Evolutionary conservation across 257 asterid genomes (phyloP).

Genomic region (Solanum chilense): DNA sequence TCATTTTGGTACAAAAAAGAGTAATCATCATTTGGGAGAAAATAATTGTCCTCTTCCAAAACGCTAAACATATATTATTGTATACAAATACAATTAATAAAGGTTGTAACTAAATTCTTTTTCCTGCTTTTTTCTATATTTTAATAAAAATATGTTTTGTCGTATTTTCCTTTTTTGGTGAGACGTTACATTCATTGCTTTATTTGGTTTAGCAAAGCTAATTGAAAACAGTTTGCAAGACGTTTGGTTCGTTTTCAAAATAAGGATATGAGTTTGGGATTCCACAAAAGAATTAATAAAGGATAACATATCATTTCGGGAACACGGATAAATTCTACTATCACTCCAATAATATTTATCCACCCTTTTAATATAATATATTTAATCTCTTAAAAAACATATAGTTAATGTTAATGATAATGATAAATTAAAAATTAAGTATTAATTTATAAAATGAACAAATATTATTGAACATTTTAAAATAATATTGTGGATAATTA

Average conservation of each 20-base stretch:
- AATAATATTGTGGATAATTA: too few species aligned
- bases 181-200: not conserved
- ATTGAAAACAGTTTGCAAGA: not conserved
- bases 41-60: not conserved
- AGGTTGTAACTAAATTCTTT: not conserved
- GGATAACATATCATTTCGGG: not conserved
- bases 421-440: too few species aligned
- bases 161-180: not conserved
- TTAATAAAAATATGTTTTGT: not conserved
- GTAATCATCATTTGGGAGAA: not conserved
- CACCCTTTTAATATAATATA: too few species aligned
- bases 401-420: too few species aligned
- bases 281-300: not conserved
- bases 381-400: too few species aligned
- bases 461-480: too few species aligned
- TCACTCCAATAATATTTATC: too few species aligned
- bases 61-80: not conserved
- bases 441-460: too few species aligned
- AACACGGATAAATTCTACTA: not conserved
- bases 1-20: not conserved
- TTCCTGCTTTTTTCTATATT: not conserved
- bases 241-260: not conserved
- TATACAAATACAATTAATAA: not conserved
- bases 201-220: not conserved
- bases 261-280: not conserved